A percentile compares a stretch with the other conserved stretches of the same genome.
phyloP scores from a whole-genome alignment of 1,284 basidiomycete genomes.

The Vanrija pseudolonga region DNA sequence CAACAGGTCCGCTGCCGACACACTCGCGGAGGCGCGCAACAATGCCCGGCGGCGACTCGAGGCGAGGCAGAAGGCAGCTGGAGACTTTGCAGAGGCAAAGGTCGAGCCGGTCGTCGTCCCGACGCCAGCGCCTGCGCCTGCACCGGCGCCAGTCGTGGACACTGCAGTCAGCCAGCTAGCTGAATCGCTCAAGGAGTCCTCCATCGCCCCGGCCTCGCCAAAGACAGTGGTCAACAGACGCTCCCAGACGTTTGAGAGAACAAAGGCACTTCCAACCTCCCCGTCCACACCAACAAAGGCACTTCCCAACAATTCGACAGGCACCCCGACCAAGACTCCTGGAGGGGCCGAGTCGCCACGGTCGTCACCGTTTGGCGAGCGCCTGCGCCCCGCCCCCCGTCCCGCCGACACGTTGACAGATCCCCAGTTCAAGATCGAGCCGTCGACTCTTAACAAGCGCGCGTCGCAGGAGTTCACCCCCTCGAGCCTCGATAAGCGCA shows the following conservation, averaged over 20 bases:
- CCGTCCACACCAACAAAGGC: slow-evolving; percentile 7
- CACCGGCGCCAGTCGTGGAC: neutral
- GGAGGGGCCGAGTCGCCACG: slow-evolving; percentile 2
- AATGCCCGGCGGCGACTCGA: slow-evolving; percentile 41
- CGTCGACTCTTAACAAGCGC: neutral
- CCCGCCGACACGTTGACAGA: no score
- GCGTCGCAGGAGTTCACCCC: neutral
- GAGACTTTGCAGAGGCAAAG: slow-evolving; percentile 7
- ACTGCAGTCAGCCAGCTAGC: neutral
- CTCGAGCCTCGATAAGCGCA: neutral
- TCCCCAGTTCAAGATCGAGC: slow-evolving; percentile 1
- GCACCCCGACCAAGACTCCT: slow-evolving; percentile 3
- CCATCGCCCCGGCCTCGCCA: neutral
- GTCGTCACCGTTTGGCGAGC: slow-evolving; percentile 25
- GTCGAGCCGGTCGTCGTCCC: slow-evolving; percentile 3
- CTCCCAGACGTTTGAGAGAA: no score
- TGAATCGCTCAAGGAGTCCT: neutral
- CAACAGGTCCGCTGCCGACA: slow-evolving; percentile 33
- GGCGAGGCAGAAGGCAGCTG: slow-evolving; percentile 30
- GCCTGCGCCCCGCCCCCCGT: neutral
- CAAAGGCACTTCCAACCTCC: neutral
- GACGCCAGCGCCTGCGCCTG: neutral
- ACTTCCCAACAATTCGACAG: slow-evolving; percentile 6
- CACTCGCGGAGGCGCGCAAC: slow-evolving; percentile 39
- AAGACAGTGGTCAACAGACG: no score